These are phyloP conservation scores for Astraeus odoratus DNA, from an alignment of 768 basidiomycete genomes.

Conservation along the genomic window DNA sequence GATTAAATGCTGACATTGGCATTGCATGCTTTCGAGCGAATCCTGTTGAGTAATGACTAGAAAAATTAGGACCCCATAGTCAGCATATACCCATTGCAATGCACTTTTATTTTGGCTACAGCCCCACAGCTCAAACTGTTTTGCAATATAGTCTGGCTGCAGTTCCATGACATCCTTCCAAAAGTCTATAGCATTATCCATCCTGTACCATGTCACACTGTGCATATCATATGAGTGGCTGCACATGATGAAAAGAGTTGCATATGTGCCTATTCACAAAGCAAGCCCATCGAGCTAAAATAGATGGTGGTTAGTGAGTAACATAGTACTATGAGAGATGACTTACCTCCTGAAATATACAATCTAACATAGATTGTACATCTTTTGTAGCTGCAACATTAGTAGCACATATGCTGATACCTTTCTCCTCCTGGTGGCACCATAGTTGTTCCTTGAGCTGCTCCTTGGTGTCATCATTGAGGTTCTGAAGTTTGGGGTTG, in stretches of 20 bases:
- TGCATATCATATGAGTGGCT: constrained; percentile 1
- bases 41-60: background rate
- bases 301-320: too few species aligned
- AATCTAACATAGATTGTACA: background rate
- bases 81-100: background rate
- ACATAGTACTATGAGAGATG: too few species aligned
- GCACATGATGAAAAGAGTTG: background rate
- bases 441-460: background rate
- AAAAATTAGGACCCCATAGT: too few species aligned
- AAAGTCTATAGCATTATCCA: constrained; percentile 4
- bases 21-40: background rate
- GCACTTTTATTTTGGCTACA: constrained; percentile 3
- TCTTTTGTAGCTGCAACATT: constrained; percentile 5
- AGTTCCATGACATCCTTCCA: constrained; percentile 5
- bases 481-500: background rate
- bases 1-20: background rate
- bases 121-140: constrained; percentile 4
- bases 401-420: background rate
- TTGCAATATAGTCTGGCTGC: background rate
- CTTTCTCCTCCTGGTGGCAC: background rate
- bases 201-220: constrained; percentile 1
- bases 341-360: background rate
- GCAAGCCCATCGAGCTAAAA: constrained; percentile 4
- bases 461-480: background rate
- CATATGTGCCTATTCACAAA: background rate